Percentiles rank a stretch among this genome's conserved stretches.
Evolutionary conservation across 805 yeast genomes (phyloP).

Genomic region (Pichia nanzhaoensis): DNA sequence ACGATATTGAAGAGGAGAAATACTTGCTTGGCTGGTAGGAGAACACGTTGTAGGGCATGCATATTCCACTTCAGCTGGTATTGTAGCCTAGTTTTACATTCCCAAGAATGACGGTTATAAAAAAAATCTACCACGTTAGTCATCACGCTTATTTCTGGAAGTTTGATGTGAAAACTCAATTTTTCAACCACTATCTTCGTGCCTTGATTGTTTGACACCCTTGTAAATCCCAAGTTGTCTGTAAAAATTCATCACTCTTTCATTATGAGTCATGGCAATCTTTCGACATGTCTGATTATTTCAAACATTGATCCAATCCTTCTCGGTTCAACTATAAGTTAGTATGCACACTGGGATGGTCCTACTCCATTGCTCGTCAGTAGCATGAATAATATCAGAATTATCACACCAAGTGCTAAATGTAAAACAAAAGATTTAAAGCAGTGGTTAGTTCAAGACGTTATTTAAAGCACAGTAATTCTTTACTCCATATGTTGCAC

Average conservation of each 20-base stretch:
- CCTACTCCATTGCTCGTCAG: constrained; percentile 7
- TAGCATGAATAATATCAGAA: not conserved
- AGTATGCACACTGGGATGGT: constrained; percentile 9
- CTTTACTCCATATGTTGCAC: not conserved
- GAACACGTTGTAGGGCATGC: too few relatives aligned
- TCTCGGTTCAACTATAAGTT: not conserved
- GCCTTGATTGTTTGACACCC: too few relatives aligned
- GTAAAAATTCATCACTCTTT: too few relatives aligned
- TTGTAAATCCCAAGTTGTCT: too few relatives aligned
- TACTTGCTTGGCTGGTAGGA: too few relatives aligned
- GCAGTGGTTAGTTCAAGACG: not conserved
- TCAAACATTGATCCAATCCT: constrained; percentile 12
- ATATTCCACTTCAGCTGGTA: too few relatives aligned
- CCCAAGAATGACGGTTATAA: too few relatives aligned
- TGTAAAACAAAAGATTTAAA: not conserved
- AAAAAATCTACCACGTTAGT: not conserved
- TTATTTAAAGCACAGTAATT: not conserved
- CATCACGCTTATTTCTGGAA: not conserved
- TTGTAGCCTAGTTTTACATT: not conserved
- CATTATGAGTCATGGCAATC: constrained; percentile 4
- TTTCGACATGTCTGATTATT: constrained; percentile 6
- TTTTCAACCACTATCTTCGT: too few relatives aligned
- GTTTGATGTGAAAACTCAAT: not conserved
- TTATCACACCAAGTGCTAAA: too few relatives aligned
- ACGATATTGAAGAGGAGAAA: too few relatives aligned